Base-by-base conservation (phyloP, 116 monocot genomes). In the Papilionanthe hybrid region DNA sequence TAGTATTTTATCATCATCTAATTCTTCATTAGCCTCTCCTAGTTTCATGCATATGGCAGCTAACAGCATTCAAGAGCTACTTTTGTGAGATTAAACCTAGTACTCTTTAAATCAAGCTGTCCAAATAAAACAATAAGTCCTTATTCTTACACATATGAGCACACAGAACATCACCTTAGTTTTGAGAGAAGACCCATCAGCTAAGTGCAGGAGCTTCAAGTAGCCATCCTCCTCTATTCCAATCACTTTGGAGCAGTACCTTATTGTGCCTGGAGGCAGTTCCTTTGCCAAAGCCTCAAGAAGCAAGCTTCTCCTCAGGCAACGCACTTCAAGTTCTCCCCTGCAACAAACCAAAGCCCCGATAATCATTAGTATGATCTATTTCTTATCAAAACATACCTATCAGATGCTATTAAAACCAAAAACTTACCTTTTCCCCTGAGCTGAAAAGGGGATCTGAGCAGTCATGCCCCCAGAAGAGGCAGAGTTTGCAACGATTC, bases 181-280 rank as follows among this genome's bases (percentile, higher is more conserved):
- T 83, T 73, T 90, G 56, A 92, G 72, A 17, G 55, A 84, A 27
- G 92, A 88, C 1, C 90, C 92, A 86, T 92, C 85, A 0, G 85
- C 84, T 29, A 92, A 77, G 23, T 86, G 90, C 42, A 92, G 22
- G 71, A 83, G 45, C 75, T 88, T 90, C 22, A 86, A 66, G 12
- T 80, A 55, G 28, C 86, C 85, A 5, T 76, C 82, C 66, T 85
- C 88, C 27, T 87, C 87, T 0, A 96, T 91, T 5, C 83, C 79
- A 42, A 87, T 89, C 3, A 93, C 60, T 84, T 96, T 93, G 12
- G 93, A 85, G 18, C 85, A 86, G 80, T 78, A 93, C 76, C 87
- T 88, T 22, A 96, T 88, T 1, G 85, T 86, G n/a, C 83, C 90
- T 3, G 55, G 19, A 1, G 93, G 93, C 7, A 93, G 81, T 49